phyloP scores from a whole-genome alignment of 1,284 basidiomycete genomes.

The Leccinum solheimii region DNA sequence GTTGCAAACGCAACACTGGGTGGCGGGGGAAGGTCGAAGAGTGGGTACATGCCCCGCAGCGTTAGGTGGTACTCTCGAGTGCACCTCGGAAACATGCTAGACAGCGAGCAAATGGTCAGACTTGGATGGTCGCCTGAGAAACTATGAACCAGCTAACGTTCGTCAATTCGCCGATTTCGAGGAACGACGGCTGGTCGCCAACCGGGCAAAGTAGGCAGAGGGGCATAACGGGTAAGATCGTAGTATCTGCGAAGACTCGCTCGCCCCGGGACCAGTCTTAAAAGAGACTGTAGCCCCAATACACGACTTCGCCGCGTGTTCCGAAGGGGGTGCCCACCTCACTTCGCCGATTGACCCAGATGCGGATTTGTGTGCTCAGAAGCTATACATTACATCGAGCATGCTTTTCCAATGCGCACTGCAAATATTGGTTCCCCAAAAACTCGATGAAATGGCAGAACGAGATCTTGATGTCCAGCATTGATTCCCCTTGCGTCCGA shows the following conservation, averaged over 20 bases:
- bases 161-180: conserved; percentile 18
- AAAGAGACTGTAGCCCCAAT: conserved; percentile 35
- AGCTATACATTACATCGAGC: conserved; percentile 20
- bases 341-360: conserved; percentile 25
- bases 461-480: conserved; percentile 1
- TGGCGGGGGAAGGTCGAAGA: conserved; percentile 7
- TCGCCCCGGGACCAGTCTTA: conserved; percentile 25
- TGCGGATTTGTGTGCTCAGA: conserved; percentile 24
- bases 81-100: conserved; percentile 29
- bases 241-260: conserved; percentile 15
- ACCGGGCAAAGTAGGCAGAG: conserved; percentile 30
- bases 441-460: conserved; percentile 5
- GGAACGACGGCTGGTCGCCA: conserved; percentile 26
- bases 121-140: background rate
- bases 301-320: conserved; percentile 38
- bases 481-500: background rate
- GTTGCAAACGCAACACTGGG: conserved; percentile 28
- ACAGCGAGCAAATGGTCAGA: conserved; percentile 12
- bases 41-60: background rate
- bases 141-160: conserved; percentile 15
- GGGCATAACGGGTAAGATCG: conserved; percentile 29
- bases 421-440: conserved; percentile 11
- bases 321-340: conserved; percentile 30
- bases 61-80: conserved; percentile 12
- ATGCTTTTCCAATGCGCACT: conserved; percentile 31